phyloP scores from a whole-genome alignment of 495 filamentous ascomycete species.

The Trichoderma parareesei region DNA sequence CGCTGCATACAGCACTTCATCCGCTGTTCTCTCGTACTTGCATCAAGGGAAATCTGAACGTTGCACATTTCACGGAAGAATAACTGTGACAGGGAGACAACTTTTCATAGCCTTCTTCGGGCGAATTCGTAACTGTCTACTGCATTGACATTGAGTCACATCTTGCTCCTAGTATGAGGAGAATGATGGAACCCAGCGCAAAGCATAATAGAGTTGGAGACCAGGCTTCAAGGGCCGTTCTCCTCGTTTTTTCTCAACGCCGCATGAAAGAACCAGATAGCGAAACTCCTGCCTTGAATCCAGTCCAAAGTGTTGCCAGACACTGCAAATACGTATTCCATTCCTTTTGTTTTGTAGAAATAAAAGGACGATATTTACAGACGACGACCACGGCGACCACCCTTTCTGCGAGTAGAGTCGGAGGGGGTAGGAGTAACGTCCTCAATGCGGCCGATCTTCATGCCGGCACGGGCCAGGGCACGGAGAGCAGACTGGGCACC shows the following conservation, averaged over 20 bases:
- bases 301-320: conserved; percentile 24
- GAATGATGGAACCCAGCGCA: neutral
- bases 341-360: conserved; percentile 13
- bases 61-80: neutral
- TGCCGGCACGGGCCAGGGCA: conserved; percentile 93
- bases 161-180: neutral
- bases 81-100: conserved; percentile 3
- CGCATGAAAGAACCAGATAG: conserved; percentile 40
- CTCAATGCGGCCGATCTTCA: conserved; percentile 99
- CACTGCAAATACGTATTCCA: conserved; percentile 11
- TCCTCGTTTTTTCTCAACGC: conserved; percentile 56
- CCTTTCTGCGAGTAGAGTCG: conserved; percentile 98
- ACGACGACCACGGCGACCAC: conserved; percentile 99
- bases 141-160: neutral
- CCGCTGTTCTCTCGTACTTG: neutral
- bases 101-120: conserved; percentile 14
- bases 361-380: conserved; percentile 54
- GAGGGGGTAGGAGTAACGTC: conserved; percentile 98
- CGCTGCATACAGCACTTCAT: neutral
- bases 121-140: conserved; percentile 14
- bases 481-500: conserved; percentile 98
- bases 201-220: conserved; percentile 37
- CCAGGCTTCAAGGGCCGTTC: conserved; percentile 60
- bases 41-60: neutral
- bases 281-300: conserved; percentile 11